Evolutionary conservation across 1,284 basidiomycete species (phyloP), one percentile per base, ranked within the genome.

Genomic region (Cutaneotrichosporon mucoides): DNA sequence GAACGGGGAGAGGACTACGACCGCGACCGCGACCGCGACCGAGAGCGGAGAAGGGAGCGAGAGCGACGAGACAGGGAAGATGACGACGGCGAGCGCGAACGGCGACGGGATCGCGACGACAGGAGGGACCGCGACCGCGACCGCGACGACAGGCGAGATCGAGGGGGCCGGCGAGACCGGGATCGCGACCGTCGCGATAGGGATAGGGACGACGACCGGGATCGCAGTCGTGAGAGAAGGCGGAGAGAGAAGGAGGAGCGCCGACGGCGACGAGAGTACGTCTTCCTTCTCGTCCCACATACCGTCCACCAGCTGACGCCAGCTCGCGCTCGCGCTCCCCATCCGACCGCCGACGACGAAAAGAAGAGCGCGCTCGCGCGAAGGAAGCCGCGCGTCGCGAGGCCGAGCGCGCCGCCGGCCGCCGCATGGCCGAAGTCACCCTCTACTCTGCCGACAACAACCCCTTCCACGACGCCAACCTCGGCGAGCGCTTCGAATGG

Each of bases 381-480:
- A 92, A 78, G 89, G 64, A 68, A 5, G 86, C 86, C 41, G 84
- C 89, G 54, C 93, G 90, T 74, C 84, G 89, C 46, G 84, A 87
- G 56, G 86, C 82, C 64, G 90, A 92, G 63, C 88, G 93, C 60
- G 90, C 93, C 68, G 90, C 92, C 71, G 86, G 88, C 16, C 86
- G 91, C 44, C 86, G 89, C 70, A 86, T 93, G 8, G 91, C 92
- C 6, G 78, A 79, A 62, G 82, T 94, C 43, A 91, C 90, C 67
- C 87, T 93, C 63, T 98, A 98, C 81, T 93, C 91, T 68, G 90
- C 92, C 43, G 87, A 86, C 6, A 76, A 79, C 61, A 99, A 99
- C 73, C 95, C 95, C 0, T 99, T 99, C 82, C 90, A 97, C 77
- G 95, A 99, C 72, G 87, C 91, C 63, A 97, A 97, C 75, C 85